These are phyloP conservation scores for Crotalaria pallida DNA, from an alignment of 306 rosid species.

Conservation along the genomic window DNA sequence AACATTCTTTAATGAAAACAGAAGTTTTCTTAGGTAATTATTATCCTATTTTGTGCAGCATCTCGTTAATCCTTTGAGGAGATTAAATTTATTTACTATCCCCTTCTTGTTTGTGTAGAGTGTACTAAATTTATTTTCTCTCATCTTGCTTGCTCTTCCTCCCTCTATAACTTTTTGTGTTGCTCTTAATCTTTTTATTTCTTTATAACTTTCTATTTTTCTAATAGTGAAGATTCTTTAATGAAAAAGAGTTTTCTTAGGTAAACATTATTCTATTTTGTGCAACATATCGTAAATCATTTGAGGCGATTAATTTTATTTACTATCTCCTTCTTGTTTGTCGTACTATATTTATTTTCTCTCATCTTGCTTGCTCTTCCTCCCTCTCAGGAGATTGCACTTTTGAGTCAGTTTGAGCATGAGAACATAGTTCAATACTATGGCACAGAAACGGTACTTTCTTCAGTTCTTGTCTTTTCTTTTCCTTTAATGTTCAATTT, in stretches of 20 bases:
- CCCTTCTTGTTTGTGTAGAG: conserved; percentile 23
- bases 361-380: conserved; percentile 9
- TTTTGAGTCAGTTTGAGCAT: conserved; percentile 87
- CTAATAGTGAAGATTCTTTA: background rate
- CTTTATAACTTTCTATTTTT: too few relatives aligned
- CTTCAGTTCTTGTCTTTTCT: conserved; percentile 2
- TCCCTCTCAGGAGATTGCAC: conserved; percentile 77
- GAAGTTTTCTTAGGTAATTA: background rate
- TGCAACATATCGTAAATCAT: background rate
- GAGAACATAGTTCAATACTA: conserved; percentile 87
- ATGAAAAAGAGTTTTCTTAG: background rate
- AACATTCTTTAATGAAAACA: background rate
- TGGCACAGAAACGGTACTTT: conserved; percentile 76
- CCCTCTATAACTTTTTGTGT: too few relatives aligned
- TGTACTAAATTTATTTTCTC: conserved; percentile 14
- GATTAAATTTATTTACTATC: background rate
- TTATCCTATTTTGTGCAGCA: background rate
- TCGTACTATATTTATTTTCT: conserved; percentile 17
- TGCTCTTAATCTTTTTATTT: too few relatives aligned
- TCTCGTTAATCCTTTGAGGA: background rate
- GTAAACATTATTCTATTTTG: background rate
- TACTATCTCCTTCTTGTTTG: conserved; percentile 18
- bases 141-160: conserved; percentile 7
- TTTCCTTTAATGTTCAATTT: background rate
- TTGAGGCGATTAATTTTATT: background rate